Percentiles rank a stretch among this genome's conserved stretches.
Conservation (phyloP, 805 yeast genomes). For the Candida jianshihensis region DNA sequence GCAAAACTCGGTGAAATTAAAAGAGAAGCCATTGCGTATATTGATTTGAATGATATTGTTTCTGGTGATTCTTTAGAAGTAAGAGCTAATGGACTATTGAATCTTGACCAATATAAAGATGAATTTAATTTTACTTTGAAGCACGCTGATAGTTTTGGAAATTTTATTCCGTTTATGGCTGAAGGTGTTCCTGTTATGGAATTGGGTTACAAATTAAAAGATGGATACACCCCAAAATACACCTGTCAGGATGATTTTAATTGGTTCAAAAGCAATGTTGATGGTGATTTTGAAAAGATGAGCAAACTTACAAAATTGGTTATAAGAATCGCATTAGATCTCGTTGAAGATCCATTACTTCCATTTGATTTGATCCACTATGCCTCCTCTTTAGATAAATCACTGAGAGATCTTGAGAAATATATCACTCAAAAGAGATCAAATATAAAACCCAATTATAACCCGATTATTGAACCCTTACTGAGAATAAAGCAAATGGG, state of each 20-base stretch:
- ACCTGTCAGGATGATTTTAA: conserved; percentile 64
- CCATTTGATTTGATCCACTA: conserved; percentile 55
- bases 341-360: conserved; percentile 71
- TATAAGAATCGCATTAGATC: conserved; percentile 43
- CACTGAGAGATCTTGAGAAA: conserved; percentile 39
- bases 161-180: conserved; percentile 59
- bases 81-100: conserved; percentile 60
- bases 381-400: conserved; percentile 36
- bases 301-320: conserved; percentile 48
- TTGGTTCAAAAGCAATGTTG: conserved; percentile 41
- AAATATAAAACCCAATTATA: conserved; percentile 21
- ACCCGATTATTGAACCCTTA: conserved; percentile 23
- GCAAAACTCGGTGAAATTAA: conserved; percentile 43
- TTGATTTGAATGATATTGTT: conserved; percentile 67
- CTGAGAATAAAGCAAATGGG: conserved; percentile 37
- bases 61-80: conserved; percentile 46
- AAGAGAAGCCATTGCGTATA: conserved; percentile 58
- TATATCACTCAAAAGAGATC: conserved; percentile 25
- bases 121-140: conserved; percentile 22
- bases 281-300: conserved; percentile 51
- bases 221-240: conserved; percentile 32
- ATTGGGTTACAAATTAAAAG: conserved; percentile 38
- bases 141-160: conserved; percentile 40
- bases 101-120: conserved; percentile 19
- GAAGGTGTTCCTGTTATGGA: conserved; percentile 67